phyloP scores from a whole-genome alignment of 2,329 filamentous ascomycete genomes.

The Fusarium sp. region DNA sequence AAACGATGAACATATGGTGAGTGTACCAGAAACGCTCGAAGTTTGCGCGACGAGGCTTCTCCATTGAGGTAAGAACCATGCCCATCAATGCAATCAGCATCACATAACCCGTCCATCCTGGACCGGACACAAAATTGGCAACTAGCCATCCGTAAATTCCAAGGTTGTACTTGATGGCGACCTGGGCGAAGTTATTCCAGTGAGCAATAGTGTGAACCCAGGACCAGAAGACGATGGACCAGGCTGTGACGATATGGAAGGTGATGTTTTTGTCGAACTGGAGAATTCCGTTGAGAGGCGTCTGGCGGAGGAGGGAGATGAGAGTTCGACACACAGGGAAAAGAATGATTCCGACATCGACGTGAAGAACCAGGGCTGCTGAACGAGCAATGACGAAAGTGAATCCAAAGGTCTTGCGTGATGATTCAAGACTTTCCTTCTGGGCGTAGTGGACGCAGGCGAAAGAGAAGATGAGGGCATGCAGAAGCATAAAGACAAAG shows the following conservation, averaged over 20 bases:
- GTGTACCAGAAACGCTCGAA: conserved; percentile 93
- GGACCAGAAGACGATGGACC: conserved; percentile 89
- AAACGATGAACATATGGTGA: conserved; percentile 87
- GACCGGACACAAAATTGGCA: conserved; percentile 81
- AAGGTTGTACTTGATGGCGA: conserved; percentile 78
- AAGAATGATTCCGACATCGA: conserved; percentile 82
- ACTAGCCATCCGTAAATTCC: conserved; percentile 82
- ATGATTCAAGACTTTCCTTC: conserved; percentile 77
- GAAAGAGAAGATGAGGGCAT: conserved; percentile 82
- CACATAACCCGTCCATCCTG: conserved; percentile 87
- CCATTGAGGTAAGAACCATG: conserved; percentile 81
- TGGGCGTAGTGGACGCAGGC: conserved; percentile 82
- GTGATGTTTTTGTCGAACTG: conserved; percentile 92
- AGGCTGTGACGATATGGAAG: conserved; percentile 86
- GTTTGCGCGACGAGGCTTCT: conserved; percentile 82
- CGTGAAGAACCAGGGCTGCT: conserved; percentile 80
- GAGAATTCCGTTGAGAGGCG: conserved; percentile 85
- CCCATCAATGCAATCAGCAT: conserved; percentile 83
- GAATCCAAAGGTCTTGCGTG: conserved; percentile 76
- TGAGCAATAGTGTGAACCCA: conserved; percentile 88
- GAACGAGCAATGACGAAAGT: conserved; percentile 82
- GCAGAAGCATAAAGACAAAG: conserved; percentile 77
- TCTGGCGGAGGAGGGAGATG: conserved; percentile 83
- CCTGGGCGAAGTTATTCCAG: conserved; percentile 86
- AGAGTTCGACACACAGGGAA: conserved; percentile 87